Evolutionary conservation across 768 basidiomycete genomes (phyloP), one percentile per base, ranked within the genome.

Genomic region (Hygrocybe coccinea): DNA sequence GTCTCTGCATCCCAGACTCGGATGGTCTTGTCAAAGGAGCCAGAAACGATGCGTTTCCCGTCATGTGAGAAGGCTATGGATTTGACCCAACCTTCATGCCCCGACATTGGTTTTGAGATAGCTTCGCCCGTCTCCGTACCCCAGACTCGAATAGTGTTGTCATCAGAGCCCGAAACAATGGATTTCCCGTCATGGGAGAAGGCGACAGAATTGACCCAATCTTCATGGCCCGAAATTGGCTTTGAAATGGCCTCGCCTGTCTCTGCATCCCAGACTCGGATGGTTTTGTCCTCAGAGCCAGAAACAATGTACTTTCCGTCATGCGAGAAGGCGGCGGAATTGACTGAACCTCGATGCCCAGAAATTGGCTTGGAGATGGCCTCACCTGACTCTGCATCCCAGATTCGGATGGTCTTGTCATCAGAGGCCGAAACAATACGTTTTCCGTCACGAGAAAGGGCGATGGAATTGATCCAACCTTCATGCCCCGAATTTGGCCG

Each of bases 311-410:
- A 9, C 1, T 25, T 24, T 21, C 52, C 52, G 43, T 54, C 52
- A 2, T 37, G 52, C 5, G 52, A 54, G 39, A 55, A 55, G 21
- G 46, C n/a, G n/a, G n/a, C n/a, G n/a, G n/a, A n/a, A n/a, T n/a
- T n/a, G n/a, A n/a, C n/a, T n/a, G n/a, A n/a, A n/a, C n/a, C n/a
- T n/a, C n/a, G n/a, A n/a, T n/a, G n/a, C n/a, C n/a, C n/a, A n/a
- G n/a, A n/a, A n/a, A n/a, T n/a, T n/a, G n/a, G n/a, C n/a, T n/a
- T n/a, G n/a, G n/a, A n/a, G n/a, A n/a, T n/a, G n/a, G n/a, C n/a
- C n/a, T n/a, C n/a, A n/a, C n/a, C n/a, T n/a, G n/a, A n/a, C n/a
- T n/a, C n/a, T n/a, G n/a, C n/a, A n/a, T n/a, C n/a, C n/a, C n/a
- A n/a, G n/a, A n/a, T n/a, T n/a, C n/a, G n/a, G n/a, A n/a, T n/a